A percentile compares a stretch with the other conserved stretches of the same genome.
These are phyloP conservation scores for Solanum lignicaule DNA, from an alignment of 257 asterid species.

Conservation along the genomic window DNA sequence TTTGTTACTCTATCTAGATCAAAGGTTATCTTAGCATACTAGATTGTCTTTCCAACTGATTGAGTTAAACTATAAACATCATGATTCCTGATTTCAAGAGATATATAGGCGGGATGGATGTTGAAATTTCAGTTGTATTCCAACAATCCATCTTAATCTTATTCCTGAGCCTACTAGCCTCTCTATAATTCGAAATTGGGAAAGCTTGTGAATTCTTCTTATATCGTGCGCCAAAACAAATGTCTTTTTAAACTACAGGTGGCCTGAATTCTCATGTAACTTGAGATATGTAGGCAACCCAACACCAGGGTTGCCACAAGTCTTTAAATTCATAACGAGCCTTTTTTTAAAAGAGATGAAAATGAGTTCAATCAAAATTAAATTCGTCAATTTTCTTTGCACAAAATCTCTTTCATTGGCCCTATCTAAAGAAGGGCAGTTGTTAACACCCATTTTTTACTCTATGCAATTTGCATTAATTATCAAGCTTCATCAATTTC, in stretches of 20 bases:
- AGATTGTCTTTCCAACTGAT: not conserved
- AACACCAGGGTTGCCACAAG: not conserved
- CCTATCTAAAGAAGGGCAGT: not conserved
- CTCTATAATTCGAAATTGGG: not conserved
- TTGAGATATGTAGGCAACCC: not conserved
- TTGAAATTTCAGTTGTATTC: not conserved
- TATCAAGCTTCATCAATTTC: not conserved
- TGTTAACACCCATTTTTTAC: not conserved
- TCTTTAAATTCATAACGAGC: not conserved
- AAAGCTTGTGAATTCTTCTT: not conserved
- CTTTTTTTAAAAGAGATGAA: not conserved
- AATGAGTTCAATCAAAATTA: too few relatives aligned
- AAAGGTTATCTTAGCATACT: not conserved
- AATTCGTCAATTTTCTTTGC: not conserved
- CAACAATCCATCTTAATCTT: not conserved
- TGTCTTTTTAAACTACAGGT: too few relatives aligned
- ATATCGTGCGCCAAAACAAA: not conserved
- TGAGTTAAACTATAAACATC: not conserved
- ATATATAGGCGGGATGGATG: not conserved
- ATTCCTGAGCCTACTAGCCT: not conserved
- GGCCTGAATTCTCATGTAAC: not conserved
- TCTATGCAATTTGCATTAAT: not conserved
- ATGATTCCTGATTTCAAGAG: not conserved
- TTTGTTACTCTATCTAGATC: not conserved
- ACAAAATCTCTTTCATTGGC: not conserved